phyloP scores from a whole-genome alignment of 306 rosid genomes.

The Spatholobus suberectus region DNA sequence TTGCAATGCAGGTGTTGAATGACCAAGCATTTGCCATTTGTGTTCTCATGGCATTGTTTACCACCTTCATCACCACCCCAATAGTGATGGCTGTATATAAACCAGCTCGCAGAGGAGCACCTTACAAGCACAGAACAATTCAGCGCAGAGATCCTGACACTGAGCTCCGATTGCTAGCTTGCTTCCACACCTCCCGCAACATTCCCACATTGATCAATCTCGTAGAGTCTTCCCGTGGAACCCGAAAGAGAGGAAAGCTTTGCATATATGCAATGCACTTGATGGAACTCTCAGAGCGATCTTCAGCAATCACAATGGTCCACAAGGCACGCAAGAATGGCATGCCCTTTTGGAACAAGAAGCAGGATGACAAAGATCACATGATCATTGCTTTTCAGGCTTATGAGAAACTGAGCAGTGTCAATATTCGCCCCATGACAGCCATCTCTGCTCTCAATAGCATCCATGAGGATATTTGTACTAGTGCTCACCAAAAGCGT shows the following conservation, averaged over 20 bases:
- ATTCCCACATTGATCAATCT: conserved; percentile 70
- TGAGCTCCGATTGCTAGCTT: conserved; percentile 65
- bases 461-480: conserved; percentile 73
- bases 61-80: conserved; percentile 84
- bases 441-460: conserved; percentile 62
- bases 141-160: conserved; percentile 51
- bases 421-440: conserved; percentile 72
- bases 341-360: conserved; percentile 77
- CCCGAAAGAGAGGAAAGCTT: conserved; percentile 55
- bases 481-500: conserved; percentile 69
- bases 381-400: conserved; percentile 74
- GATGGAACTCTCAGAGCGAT: conserved; percentile 79
- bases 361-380: conserved; percentile 45
- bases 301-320: conserved; percentile 81
- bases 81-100: conserved; percentile 66
- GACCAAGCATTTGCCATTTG: conserved; percentile 78
- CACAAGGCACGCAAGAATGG: conserved; percentile 76
- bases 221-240: conserved; percentile 70
- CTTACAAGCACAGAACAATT: conserved; percentile 65
- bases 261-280: conserved; percentile 81
- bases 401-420: conserved; percentile 58
- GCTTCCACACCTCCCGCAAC: conserved; percentile 75
- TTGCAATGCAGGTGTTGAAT: conserved; percentile 61
- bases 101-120: conserved; percentile 73
- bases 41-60: conserved; percentile 75